phyloP scores from a whole-genome alignment of 2,329 filamentous ascomycete genomes.

The Cadophora malorum region DNA sequence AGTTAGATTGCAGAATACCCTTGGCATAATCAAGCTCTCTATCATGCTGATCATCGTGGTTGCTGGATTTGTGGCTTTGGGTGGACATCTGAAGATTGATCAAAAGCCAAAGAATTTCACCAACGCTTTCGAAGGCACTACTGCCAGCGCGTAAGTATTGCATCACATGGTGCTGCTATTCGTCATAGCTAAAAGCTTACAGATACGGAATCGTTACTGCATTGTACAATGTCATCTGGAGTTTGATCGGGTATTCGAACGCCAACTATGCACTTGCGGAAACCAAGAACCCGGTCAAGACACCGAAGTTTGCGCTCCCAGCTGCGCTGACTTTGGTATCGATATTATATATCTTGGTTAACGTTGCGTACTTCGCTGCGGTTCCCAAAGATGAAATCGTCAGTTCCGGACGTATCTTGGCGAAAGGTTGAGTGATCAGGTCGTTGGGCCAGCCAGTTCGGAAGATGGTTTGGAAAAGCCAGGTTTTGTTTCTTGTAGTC shows the following conservation, averaged over 20 bases:
- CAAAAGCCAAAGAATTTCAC: constrained; percentile 68
- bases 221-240: constrained; percentile 75
- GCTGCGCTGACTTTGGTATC: constrained; percentile 64
- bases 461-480: background rate
- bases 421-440: constrained; percentile 35
- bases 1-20: constrained; percentile 68
- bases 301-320: constrained; percentile 69
- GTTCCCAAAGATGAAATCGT: constrained; percentile 61
- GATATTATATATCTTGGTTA: constrained; percentile 69
- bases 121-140: constrained; percentile 70
- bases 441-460: background rate
- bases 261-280: constrained; percentile 72
- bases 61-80: constrained; percentile 63
- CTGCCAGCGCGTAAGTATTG: constrained; percentile 59
- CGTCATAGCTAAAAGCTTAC: background rate
- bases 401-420: constrained; percentile 57
- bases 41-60: constrained; percentile 71
- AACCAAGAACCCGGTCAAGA: constrained; percentile 68
- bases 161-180: background rate
- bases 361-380: constrained; percentile 70
- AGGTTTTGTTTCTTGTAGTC: background rate
- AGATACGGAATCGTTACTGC: constrained; percentile 69
- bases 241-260: constrained; percentile 72
- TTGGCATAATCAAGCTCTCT: constrained; percentile 70
- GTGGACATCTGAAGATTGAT: constrained; percentile 61